Evolutionary conservation across 805 yeast genomes (phyloP), one percentile per base, ranked within the genome.

Genomic region (Ogataea angusta): DNA sequence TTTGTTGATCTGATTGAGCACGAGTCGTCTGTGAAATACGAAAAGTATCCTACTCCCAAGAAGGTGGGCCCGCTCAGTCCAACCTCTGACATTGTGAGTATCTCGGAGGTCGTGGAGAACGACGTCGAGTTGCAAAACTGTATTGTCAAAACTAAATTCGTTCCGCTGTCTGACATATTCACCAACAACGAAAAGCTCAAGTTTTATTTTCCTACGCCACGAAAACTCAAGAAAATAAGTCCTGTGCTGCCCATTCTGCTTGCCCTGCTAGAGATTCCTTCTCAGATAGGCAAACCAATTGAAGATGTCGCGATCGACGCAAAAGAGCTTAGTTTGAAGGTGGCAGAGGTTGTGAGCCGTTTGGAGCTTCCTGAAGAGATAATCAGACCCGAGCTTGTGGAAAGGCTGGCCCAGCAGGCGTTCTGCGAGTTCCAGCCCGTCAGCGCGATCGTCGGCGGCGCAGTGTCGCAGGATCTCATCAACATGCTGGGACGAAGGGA

Each of bases 391-490:
- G 36, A 42, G 2, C 63, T 70, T 37, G 47, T 76, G 18, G 58
- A 64, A 5, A 54, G 62, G 18, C 59, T 82, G 32, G 48, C 72
- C 1, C 60, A 55, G 15, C 87, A 83, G 54, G 72, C 71, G 6
- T 67, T 54, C 47, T 62, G 87, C 2, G 95, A 89, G 55, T 76
- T 85, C 49, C 74, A 88, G 9, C 96, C 97, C 1, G 81, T 82
- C 0, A 79, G 93, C 4, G 95, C 98, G 0, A 76, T 93, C 2
- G 51, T 91, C 6, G 99, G 98, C 5, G 99, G 98, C 1, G 73
- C 87, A 1, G 63, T 91, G 17, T 85, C 95, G 2, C 99, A 93
- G 63, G 96, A 90, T 59, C 82, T 88, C 10, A 84, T 93, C 33
- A 93, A 93, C 64, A 78, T 73, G 40, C 62, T 91, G 38, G 83